Conservation (phyloP, 768 basidiomycete species). For the Boletus patriciae region DNA sequence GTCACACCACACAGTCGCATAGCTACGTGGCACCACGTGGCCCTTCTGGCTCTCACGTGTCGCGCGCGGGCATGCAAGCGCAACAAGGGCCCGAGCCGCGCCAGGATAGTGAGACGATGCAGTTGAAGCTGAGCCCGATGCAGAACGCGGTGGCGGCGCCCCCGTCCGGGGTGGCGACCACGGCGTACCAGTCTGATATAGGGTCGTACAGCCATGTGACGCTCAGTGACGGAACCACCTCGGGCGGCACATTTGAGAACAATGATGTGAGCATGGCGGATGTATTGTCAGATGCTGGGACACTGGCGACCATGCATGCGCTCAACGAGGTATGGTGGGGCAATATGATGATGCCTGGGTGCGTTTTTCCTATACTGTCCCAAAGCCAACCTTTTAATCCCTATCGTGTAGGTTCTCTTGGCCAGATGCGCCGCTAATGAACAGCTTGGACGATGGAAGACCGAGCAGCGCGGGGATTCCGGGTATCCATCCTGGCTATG, state of each 20-base stretch:
- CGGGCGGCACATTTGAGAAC: neutral
- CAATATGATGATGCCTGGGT: conserved; percentile 86
- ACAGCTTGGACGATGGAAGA: conserved; percentile 19
- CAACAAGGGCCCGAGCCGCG: conserved; percentile 16
- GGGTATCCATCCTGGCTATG: conserved; percentile 20
- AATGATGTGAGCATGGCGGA: conserved; percentile 29
- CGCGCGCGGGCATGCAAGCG: conserved; percentile 17
- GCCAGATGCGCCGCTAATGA: conserved; percentile 31
- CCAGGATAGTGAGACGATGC: conserved; percentile 33
- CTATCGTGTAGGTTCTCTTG: conserved; percentile 29
- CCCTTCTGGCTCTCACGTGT: conserved; percentile 29
- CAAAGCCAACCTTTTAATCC: no score
- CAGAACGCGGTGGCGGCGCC: neutral
- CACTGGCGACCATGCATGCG: conserved; percentile 71
- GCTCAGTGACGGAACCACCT: conserved; percentile 7
- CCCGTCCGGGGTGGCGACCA: neutral
- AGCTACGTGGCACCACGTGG: conserved; percentile 28
- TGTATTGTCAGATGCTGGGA: conserved; percentile 44
- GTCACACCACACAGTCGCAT: conserved; percentile 28
- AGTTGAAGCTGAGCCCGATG: conserved; percentile 21
- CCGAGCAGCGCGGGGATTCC: conserved; percentile 14
- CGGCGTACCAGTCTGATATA: conserved; percentile 37
- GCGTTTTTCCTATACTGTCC: neutral
- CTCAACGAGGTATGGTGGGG: conserved; percentile 74
- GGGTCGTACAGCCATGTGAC: conserved; percentile 38